Conservation (phyloP, 441 rosid species). For the Adansonia grandidieri region DNA sequence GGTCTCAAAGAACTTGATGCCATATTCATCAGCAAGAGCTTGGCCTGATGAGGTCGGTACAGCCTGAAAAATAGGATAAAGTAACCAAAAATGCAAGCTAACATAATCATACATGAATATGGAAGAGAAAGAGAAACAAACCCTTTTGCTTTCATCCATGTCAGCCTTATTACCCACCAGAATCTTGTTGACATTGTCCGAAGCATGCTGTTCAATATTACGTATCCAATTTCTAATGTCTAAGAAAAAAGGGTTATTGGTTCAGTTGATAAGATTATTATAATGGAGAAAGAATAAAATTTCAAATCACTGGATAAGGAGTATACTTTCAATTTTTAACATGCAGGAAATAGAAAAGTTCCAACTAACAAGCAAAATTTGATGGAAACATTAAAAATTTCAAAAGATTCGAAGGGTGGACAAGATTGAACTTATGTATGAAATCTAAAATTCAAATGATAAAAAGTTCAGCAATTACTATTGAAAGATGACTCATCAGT, state of each 20-base stretch:
- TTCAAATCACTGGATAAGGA: not conserved
- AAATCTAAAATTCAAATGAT: conserved; percentile 22
- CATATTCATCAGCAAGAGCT: conserved; percentile 36
- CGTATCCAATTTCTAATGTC: conserved; percentile 74
- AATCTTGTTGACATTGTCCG: conserved; percentile 70
- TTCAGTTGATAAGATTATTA: conserved; percentile 1
- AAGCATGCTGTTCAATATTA: conserved; percentile 73
- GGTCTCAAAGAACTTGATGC: conserved; percentile 33
- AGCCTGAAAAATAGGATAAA: conserved; percentile 14
- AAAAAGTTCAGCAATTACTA: conserved; percentile 55
- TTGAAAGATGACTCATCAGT: conserved; percentile 96
- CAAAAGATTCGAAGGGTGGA: conserved; percentile 23
- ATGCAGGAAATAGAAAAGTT: not conserved
- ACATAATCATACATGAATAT: not conserved
- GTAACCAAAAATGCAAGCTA: not conserved
- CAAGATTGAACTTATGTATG: conserved; percentile 16
- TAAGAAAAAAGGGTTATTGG: conserved; percentile 21
- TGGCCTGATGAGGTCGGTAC: conserved; percentile 33
- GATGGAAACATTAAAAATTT: not conserved
- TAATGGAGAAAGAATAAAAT: conserved; percentile 5
- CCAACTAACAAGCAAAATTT: not conserved
- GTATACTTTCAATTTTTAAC: not conserved
- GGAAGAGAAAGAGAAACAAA: conserved; percentile 27
- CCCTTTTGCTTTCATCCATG: conserved; percentile 81
- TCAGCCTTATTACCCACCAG: conserved; percentile 73